These are phyloP conservation scores for Carpinus viminea DNA, from an alignment of 306 rosid species.

Conservation along the genomic window DNA sequence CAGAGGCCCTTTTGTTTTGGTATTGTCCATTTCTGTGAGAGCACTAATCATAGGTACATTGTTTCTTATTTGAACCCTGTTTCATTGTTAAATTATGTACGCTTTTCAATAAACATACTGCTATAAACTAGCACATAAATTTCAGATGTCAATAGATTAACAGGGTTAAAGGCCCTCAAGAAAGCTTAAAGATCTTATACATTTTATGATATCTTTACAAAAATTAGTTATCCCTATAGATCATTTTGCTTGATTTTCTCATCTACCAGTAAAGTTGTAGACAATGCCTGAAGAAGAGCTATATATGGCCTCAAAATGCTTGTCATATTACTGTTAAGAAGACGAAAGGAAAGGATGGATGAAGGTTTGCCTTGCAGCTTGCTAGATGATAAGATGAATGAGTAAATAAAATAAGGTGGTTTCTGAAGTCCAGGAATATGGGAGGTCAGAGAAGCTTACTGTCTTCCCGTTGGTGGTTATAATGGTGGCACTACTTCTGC, in stretches of 20 bases:
- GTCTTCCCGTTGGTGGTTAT: conserved; percentile 51
- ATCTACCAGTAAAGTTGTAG: neutral
- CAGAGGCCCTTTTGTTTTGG: neutral
- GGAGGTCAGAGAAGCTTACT: conserved; percentile 49
- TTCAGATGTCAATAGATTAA: neutral
- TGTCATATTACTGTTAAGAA: neutral
- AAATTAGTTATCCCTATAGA: neutral
- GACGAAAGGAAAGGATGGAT: conserved; percentile 20
- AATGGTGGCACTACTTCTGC: conserved; percentile 48
- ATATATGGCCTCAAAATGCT: neutral
- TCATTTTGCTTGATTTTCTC: neutral
- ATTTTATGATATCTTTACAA: neutral
- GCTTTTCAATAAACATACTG: neutral
- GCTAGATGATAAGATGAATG: neutral
- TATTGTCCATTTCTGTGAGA: neutral
- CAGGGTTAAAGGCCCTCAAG: neutral
- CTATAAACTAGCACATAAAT: neutral
- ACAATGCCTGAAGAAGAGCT: neutral
- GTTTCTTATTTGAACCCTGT: neutral
- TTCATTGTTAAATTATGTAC: neutral
- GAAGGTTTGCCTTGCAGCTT: neutral
- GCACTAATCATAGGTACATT: neutral
- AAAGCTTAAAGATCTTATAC: neutral
- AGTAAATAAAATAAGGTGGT: neutral
- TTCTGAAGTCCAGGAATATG: conserved; percentile 23